Conservation (phyloP, 148 eudicot genomes). For the Cornus florida region DNA sequence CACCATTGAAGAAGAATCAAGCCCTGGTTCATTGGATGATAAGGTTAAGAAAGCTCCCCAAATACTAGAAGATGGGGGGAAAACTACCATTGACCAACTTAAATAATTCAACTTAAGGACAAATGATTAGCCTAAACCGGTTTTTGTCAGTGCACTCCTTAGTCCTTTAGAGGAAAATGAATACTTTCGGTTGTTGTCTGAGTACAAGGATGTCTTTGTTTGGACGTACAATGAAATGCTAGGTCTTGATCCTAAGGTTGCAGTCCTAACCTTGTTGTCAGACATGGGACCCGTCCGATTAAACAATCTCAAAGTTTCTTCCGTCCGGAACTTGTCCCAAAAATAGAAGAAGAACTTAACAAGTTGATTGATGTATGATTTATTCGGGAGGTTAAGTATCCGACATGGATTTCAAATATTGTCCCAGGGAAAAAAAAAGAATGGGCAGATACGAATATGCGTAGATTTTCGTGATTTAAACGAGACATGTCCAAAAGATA, state of each 20-base stretch:
- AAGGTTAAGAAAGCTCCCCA: background rate
- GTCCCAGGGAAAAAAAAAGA: constrained; percentile 7
- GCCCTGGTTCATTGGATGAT: no score
- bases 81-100: background rate
- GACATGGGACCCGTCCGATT: no score
- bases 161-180: background rate
- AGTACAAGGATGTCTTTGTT: background rate
- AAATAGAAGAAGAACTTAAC: no score
- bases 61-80: background rate
- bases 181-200: background rate
- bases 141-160: background rate
- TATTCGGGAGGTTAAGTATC: no score
- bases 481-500: background rate
- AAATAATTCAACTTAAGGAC: background rate
- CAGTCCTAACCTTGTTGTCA: no score
- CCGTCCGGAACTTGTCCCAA: no score
- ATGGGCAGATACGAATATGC: background rate
- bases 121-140: background rate
- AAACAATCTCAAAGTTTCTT: no score
- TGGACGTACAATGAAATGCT: constrained; percentile 7
- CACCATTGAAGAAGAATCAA: no score
- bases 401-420: background rate
- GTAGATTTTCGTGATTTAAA: background rate
- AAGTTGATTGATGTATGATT: no score
- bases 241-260: background rate